Conservation (phyloP, 768 basidiomycete species). For the Panus rudis region DNA sequence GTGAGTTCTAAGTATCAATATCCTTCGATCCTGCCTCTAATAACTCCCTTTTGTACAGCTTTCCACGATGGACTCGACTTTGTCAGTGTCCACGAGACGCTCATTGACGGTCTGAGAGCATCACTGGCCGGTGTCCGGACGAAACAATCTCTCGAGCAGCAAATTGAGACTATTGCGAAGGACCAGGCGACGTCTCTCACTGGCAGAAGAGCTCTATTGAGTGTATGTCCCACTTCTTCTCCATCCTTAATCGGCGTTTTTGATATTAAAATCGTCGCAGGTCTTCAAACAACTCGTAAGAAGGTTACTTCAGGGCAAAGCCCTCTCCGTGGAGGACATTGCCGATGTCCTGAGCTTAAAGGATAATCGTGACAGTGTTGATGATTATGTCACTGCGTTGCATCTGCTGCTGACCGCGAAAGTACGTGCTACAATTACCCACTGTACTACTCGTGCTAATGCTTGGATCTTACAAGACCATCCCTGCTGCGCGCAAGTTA, state of each 20-base stretch:
- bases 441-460: neutral
- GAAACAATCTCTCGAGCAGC: slow-evolving; percentile 58
- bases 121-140: slow-evolving; percentile 42
- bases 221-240: slow-evolving; percentile 36
- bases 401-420: slow-evolving; percentile 53
- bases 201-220: slow-evolving; percentile 44
- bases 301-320: slow-evolving; percentile 65
- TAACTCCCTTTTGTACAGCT: slow-evolving; percentile 32
- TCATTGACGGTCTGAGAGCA: slow-evolving; percentile 56
- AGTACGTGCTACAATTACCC: slow-evolving; percentile 28
- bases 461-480: slow-evolving; percentile 32
- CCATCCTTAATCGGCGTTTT: too few species aligned
- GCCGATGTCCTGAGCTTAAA: slow-evolving; percentile 84
- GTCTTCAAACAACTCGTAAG: slow-evolving; percentile 66
- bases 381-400: slow-evolving; percentile 64
- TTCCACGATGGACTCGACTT: slow-evolving; percentile 88
- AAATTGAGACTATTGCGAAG: slow-evolving; percentile 56
- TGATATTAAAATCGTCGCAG: slow-evolving; percentile 29
- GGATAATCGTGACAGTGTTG: slow-evolving; percentile 54
- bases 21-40: neutral
- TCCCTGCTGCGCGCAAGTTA: slow-evolving; percentile 63
- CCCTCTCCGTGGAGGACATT: slow-evolving; percentile 69
- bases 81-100: slow-evolving; percentile 70
- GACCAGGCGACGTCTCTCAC: slow-evolving; percentile 40
- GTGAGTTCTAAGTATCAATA: slow-evolving; percentile 28